phyloP scores from a whole-genome alignment of 106 monocot genomes.

The Dendrobium huoshanense region DNA sequence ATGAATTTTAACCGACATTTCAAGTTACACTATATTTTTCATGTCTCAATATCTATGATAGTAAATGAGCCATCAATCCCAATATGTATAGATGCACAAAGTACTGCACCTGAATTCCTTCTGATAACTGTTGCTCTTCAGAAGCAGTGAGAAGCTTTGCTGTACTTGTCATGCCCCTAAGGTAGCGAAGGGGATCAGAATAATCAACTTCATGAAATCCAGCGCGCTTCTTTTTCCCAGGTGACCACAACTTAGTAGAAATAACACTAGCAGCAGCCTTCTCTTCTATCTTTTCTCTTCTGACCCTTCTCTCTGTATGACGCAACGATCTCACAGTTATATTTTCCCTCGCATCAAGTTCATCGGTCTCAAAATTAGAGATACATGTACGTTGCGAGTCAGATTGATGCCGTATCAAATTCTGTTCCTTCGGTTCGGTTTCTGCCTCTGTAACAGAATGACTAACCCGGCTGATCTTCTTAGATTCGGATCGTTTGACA shows the following conservation, averaged over 20 bases:
- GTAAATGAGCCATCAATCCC: not conserved
- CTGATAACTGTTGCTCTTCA: slow-evolving; percentile 75
- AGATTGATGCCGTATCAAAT: not conserved
- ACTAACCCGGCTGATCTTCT: slow-evolving; percentile 3
- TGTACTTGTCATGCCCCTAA: slow-evolving; percentile 49
- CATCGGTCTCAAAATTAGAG: slow-evolving; percentile 7
- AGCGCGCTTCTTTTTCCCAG: slow-evolving; percentile 46
- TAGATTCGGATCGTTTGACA: slow-evolving; percentile 26
- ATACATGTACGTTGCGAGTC: not conserved
- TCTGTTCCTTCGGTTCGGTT: slow-evolving; percentile 5
- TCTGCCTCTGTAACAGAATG: not conserved
- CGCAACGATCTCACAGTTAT: slow-evolving; percentile 62
- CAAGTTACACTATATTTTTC: too few species aligned
- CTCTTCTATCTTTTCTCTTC: slow-evolving; percentile 53
- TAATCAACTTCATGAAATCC: slow-evolving; percentile 54
- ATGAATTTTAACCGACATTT: too few species aligned
- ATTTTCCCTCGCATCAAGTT: slow-evolving; percentile 14
- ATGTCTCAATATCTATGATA: too few species aligned
- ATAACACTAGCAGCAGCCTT: slow-evolving; percentile 17
- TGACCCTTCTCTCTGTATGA: slow-evolving; percentile 67
- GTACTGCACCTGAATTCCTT: slow-evolving; percentile 65
- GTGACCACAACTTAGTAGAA: slow-evolving; percentile 31
- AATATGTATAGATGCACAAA: not conserved
- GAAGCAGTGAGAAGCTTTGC: slow-evolving; percentile 67
- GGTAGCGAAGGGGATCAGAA: slow-evolving; percentile 65